Evolutionary conservation across 345 rosid species (phyloP).

Genomic region (Pistacia vera): DNA sequence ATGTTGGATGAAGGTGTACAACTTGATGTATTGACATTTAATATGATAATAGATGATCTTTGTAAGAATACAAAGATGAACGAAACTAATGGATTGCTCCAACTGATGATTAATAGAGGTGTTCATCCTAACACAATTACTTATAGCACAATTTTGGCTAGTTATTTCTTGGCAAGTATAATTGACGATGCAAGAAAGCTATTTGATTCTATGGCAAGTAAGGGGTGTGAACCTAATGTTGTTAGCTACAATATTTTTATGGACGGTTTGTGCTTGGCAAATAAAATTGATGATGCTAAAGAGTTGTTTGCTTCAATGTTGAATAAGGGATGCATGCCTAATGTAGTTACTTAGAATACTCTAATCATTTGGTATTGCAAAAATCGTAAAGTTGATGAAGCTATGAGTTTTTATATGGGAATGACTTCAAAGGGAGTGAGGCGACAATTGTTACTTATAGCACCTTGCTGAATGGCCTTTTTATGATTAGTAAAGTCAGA

Average conservation of each 20-base stretch:
- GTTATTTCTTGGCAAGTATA: too few species aligned
- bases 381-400: not conserved
- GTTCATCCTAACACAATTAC: not conserved
- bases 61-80: too few species aligned
- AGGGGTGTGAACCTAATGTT: too few species aligned
- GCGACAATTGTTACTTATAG: not conserved
- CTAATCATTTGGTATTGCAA: conserved; percentile 12
- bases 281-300: not conserved
- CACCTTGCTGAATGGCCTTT: not conserved
- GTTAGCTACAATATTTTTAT: not conserved
- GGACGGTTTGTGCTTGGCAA: not conserved
- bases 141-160: too few species aligned
- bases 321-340: not conserved
- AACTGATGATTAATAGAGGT: not conserved
- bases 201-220: too few species aligned
- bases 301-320: not conserved
- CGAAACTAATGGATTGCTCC: too few species aligned
- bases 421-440: too few species aligned
- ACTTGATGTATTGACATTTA: too few species aligned
- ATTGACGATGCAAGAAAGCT: too few species aligned
- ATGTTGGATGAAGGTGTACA: not conserved
- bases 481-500: not conserved
- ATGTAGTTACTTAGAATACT: not conserved
- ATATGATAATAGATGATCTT: too few species aligned
- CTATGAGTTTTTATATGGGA: not conserved